Evolutionary conservation across 2,329 filamentous ascomycete species (phyloP).

Genomic region (Sclerotinia spermophila): DNA sequence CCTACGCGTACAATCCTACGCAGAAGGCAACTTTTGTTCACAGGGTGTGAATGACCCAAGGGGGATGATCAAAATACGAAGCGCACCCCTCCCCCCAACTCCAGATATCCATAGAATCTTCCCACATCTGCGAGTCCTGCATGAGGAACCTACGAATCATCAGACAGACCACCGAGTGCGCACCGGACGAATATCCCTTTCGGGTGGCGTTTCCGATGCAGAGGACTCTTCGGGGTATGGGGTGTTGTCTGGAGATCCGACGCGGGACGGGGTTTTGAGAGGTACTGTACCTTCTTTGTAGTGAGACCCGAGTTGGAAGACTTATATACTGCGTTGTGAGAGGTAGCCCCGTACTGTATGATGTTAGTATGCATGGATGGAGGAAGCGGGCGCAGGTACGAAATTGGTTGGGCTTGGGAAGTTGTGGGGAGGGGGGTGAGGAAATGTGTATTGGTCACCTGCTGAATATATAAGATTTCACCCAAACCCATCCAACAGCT

Average conservation of each 20-base stretch:
- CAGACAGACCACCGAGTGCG: accelerated
- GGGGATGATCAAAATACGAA: constrained; percentile 4
- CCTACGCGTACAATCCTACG: too few relatives aligned
- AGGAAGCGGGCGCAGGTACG: neutral
- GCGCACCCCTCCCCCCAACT: neutral
- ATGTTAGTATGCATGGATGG: neutral
- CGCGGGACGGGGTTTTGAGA: neutral
- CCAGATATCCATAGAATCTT: neutral
- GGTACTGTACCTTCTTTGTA: neutral
- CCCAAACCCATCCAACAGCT: too few relatives aligned
- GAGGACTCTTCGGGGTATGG: neutral
- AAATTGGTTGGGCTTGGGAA: neutral
- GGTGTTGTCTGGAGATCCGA: neutral
- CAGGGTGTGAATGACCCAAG: neutral
- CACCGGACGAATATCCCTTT: neutral
- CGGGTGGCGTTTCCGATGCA: neutral
- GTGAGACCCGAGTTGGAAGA: neutral
- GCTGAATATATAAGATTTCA: too few relatives aligned
- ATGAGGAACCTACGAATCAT: neutral
- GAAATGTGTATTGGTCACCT: neutral
- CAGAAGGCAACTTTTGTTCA: too few relatives aligned
- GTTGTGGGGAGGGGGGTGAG: neutral
- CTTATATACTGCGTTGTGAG: neutral
- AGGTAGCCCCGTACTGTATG: neutral
- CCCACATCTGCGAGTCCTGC: neutral